Evolutionary conservation across 169 alveolate genomes (phyloP), one percentile per base, ranked within the genome.

Genomic region (Eimeria sp.): DNA sequence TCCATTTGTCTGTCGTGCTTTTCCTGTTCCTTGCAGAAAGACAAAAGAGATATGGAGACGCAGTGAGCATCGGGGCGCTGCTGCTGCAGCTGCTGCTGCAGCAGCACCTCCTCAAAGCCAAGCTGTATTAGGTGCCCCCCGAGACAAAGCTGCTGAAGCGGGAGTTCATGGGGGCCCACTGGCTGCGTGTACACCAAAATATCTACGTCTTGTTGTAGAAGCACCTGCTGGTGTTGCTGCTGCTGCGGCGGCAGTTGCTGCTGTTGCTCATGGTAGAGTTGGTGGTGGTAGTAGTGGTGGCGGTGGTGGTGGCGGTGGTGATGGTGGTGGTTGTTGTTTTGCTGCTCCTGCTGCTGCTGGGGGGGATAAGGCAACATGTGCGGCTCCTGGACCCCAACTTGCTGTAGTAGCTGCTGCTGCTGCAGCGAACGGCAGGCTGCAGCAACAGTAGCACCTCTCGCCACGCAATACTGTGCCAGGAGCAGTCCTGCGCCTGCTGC

Each of bases 341-440:
- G 88, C 88, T 76, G 88, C 61, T 76, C 65, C 88, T 76, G 88
- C 88, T 76, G 63, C 34, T 45, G 61, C 30, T 30, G 10, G 51
- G 63, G 40, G 14, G 88, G 40, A 43, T 25, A 9, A 30, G 88
- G 88, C 88, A 76, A 63, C 65, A 76, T 1, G 65, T 7, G 11
- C 40, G 88, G 51, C 34, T 76, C 51, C 47, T 76, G 88, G 5
- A 76, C 88, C 30, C 88, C 88, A 13, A 45, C 61, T 16, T 76
- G 88, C 88, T 76, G 40, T 25, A 76, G 88, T 54, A 76, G 61
- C 25, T 16, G 63, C 88, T 76, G 88, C 61, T 76, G 88, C 88
- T 76, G 88, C 54, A 45, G 18, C 51, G 88, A 76, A 45, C 88
- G 88, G 88, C 88, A 76, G 25, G 88, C 88, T 51, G 88, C 88